Conservation (phyloP, 306 rosid species). For the Vicia faba region DNA sequence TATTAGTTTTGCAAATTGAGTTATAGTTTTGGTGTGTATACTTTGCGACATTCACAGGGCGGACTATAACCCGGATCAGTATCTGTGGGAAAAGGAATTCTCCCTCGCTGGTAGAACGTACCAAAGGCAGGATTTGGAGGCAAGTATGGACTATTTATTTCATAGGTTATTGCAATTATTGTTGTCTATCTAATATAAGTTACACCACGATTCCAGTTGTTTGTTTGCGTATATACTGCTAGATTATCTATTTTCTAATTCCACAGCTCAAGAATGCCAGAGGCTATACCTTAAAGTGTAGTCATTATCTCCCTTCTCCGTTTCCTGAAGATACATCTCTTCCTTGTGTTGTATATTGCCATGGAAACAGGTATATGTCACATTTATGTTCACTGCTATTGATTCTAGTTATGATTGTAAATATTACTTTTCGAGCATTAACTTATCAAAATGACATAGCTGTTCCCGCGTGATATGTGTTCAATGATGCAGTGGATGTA, state of each 20-base stretch:
- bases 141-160: conserved; percentile 69
- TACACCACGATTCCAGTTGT: conserved; percentile 31
- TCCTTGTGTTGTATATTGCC: conserved; percentile 97
- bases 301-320: conserved; percentile 90
- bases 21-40: conserved; percentile 33
- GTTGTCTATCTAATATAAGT: conserved; percentile 31
- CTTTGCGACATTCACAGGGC: conserved; percentile 65
- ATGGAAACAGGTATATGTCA: conserved; percentile 79
- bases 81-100: conserved; percentile 93
- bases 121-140: conserved; percentile 97
- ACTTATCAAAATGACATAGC: conserved; percentile 3
- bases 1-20: conserved; percentile 24
- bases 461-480: conserved; percentile 28
- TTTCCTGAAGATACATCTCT: conserved; percentile 80
- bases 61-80: conserved; percentile 93
- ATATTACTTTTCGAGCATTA: not conserved
- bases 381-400: conserved; percentile 25
- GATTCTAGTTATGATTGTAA: conserved; percentile 22
- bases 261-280: conserved; percentile 84
- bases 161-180: conserved; percentile 34
- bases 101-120: conserved; percentile 85
- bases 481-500: conserved; percentile 87
- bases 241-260: conserved; percentile 37
- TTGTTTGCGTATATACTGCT: conserved; percentile 32
- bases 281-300: conserved; percentile 80